Percentiles rank a stretch among this genome's conserved stretches.
These are phyloP conservation scores for Artomyces pyxidatus DNA, from an alignment of 768 basidiomycete genomes.

Conservation along the genomic window DNA sequence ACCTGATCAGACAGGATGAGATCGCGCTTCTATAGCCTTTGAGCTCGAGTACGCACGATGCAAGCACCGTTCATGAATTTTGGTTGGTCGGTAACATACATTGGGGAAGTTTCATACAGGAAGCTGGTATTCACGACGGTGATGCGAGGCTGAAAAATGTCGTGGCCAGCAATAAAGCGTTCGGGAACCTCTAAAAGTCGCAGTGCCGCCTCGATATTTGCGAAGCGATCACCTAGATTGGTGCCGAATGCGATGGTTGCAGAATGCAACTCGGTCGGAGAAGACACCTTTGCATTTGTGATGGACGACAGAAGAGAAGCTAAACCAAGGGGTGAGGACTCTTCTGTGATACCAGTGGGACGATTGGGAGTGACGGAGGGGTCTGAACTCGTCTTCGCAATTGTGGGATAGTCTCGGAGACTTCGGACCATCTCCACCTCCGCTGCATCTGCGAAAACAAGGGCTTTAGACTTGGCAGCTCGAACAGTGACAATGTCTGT, in stretches of 20 bases:
- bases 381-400: not conserved
- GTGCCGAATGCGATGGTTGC: slow-evolving; percentile 80
- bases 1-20: slow-evolving; percentile 39
- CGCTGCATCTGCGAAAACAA: slow-evolving; percentile 58
- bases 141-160: slow-evolving; percentile 20
- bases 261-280: slow-evolving; percentile 18
- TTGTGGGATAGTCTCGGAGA: slow-evolving; percentile 26
- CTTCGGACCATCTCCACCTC: slow-evolving; percentile 53
- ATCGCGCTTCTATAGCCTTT: too few species aligned
- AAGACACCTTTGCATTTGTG: not conserved
- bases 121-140: slow-evolving; percentile 72
- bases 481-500: slow-evolving; percentile 37
- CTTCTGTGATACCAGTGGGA: too few species aligned
- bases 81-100: slow-evolving; percentile 92
- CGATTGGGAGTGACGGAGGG: too few species aligned
- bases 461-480: slow-evolving; percentile 65
- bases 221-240: slow-evolving; percentile 82
- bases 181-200: slow-evolving; percentile 52
- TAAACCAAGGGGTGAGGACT: not conserved
- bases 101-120: slow-evolving; percentile 88
- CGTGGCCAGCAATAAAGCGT: slow-evolving; percentile 20
- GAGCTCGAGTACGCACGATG: slow-evolving; percentile 45
- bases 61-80: slow-evolving; percentile 89
- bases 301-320: not conserved
- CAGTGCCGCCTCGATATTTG: slow-evolving; percentile 74